phyloP scores from a whole-genome alignment of 1,284 basidiomycete genomes.

The Sanghuangporus weigelae region DNA sequence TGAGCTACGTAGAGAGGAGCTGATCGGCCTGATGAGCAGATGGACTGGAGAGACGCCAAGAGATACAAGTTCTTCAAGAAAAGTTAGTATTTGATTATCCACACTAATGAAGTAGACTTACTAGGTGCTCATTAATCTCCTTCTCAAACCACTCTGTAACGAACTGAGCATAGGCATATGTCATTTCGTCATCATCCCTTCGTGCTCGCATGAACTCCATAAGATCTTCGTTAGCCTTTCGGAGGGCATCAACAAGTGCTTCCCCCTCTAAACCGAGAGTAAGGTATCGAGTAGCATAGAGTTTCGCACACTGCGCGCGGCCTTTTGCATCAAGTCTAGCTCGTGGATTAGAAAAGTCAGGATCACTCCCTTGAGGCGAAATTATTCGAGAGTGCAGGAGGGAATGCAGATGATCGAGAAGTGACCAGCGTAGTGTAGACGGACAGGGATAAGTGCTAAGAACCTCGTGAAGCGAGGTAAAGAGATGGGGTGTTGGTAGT shows the following conservation, averaged over 20 bases:
- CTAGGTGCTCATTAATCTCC: conserved; percentile 47
- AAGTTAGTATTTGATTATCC: background rate
- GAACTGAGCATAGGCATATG: conserved; percentile 49
- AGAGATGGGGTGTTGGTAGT: conserved; percentile 52
- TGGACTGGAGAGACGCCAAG: conserved; percentile 41
- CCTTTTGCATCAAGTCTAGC: background rate
- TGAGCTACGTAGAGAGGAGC: conserved; percentile 41
- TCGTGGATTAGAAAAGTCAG: conserved; percentile 1
- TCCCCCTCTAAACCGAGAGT: conserved; percentile 35
- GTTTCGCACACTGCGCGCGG: conserved; percentile 37
- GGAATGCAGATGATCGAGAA: conserved; percentile 53
- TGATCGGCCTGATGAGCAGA: conserved; percentile 32
- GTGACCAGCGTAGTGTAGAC: conserved; percentile 35
- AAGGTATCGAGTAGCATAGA: conserved; percentile 47
- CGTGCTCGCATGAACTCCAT: conserved; percentile 26
- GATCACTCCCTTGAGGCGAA: background rate
- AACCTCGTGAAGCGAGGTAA: conserved; percentile 47
- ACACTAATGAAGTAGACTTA: conserved; percentile 32
- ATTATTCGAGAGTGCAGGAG: conserved; percentile 42
- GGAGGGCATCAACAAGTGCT: conserved; percentile 51
- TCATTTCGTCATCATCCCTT: conserved; percentile 1
- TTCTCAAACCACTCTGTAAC: conserved; percentile 49
- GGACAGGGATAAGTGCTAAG: conserved; percentile 53
- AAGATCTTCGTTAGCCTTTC: conserved; percentile 54
- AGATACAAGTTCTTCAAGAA: conserved; percentile 44